phyloP scores from a whole-genome alignment of 805 yeast species.

The Candida endomychidarum region DNA sequence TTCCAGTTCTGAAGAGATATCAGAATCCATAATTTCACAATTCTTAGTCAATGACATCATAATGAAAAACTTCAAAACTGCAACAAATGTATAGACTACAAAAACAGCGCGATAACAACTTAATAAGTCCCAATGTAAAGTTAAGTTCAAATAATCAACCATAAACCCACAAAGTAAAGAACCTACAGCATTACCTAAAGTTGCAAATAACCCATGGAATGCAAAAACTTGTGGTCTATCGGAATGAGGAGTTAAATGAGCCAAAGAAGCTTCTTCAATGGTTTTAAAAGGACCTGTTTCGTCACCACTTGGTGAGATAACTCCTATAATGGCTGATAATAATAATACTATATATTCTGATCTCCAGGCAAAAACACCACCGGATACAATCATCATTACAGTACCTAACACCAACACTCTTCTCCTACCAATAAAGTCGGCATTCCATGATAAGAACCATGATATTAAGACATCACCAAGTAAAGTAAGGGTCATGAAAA shows the following conservation, averaged over 20 bases:
- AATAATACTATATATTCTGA: constrained; percentile 56
- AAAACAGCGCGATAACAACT: constrained; percentile 59
- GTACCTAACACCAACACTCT: constrained; percentile 63
- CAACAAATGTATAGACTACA: constrained; percentile 52
- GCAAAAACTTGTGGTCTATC: constrained; percentile 76
- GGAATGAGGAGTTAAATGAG: constrained; percentile 67
- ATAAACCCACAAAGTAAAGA: constrained; percentile 60
- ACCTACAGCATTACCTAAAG: constrained; percentile 76
- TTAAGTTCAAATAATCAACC: constrained; percentile 45
- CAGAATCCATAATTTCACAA: constrained; percentile 46
- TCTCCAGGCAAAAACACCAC: constrained; percentile 59
- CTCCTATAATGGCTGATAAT: constrained; percentile 76
- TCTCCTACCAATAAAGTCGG: constrained; percentile 70
- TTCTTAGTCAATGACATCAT: constrained; percentile 51
- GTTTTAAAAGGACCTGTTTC: constrained; percentile 91
- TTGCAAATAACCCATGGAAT: constrained; percentile 65
- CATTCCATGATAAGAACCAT: constrained; percentile 71
- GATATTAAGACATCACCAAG: constrained; percentile 77
- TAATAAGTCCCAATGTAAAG: constrained; percentile 32
- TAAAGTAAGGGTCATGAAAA: constrained; percentile 79
- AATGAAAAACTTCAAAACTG: constrained; percentile 49
- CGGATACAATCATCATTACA: constrained; percentile 66
- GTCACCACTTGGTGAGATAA: constrained; percentile 84
- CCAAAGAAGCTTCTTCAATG: constrained; percentile 79
- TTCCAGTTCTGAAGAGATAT: neutral